A percentile compares a stretch with the other conserved stretches of the same genome.
These are phyloP conservation scores for Knoxdaviesia proteae DNA, from an alignment of 2,329 filamentous ascomycete genomes.

Conservation along the genomic window DNA sequence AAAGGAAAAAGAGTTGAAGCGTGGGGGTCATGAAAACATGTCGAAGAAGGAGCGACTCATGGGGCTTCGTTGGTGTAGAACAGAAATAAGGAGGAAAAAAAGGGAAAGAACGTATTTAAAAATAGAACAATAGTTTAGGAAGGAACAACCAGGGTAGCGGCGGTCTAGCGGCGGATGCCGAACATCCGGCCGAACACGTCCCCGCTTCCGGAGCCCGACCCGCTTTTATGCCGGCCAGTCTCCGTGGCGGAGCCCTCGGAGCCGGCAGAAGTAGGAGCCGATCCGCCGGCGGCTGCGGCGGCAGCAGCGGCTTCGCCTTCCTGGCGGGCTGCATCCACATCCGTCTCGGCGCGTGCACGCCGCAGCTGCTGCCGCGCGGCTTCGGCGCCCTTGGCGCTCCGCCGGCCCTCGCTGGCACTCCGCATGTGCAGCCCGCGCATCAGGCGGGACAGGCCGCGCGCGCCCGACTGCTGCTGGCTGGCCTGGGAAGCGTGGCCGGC, in stretches of 20 bases:
- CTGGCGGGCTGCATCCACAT: slow-evolving; percentile 1
- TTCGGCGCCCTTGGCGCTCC: slow-evolving; percentile 4
- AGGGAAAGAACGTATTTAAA: background rate
- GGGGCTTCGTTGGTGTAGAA: background rate
- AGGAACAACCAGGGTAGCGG: background rate
- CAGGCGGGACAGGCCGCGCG: background rate
- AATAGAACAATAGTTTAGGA: background rate
- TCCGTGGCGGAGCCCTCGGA: background rate
- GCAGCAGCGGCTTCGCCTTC: background rate
- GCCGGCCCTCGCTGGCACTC: slow-evolving; percentile 4
- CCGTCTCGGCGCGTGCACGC: slow-evolving; percentile 3
- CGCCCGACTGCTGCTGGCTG: too few relatives aligned
- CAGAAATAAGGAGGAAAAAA: background rate
- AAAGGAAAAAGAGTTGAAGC: background rate
- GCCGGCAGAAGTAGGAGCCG: background rate
- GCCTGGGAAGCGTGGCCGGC: too few relatives aligned
- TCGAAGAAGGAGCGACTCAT: background rate
- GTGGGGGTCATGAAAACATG: background rate
- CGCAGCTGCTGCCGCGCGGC: slow-evolving; percentile 5
- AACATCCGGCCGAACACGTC: slow-evolving; percentile 1
- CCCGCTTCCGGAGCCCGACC: background rate
- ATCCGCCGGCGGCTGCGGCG: background rate
- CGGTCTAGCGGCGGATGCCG: background rate
- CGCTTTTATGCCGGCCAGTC: background rate
- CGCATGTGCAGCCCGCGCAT: slow-evolving; percentile 3